Evolutionary conservation across 148 eudicot species (phyloP).

Genomic region (Rhododendron molle): DNA sequence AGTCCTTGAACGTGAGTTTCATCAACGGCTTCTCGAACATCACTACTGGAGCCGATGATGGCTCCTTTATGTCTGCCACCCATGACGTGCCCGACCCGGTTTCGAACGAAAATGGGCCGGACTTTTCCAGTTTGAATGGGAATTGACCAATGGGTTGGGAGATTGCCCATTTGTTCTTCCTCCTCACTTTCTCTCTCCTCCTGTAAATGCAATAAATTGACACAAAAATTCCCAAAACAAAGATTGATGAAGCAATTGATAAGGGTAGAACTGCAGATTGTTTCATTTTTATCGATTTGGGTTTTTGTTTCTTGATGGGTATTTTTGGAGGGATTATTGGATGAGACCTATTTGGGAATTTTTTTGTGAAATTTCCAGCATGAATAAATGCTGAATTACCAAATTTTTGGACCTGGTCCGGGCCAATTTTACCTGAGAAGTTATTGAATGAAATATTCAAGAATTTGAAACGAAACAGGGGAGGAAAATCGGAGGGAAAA

Average conservation of each 20-base stretch:
- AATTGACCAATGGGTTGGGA: slow-evolving; percentile 57
- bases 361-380: slow-evolving; percentile 43
- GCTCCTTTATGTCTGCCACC: slow-evolving; percentile 69
- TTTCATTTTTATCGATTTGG: slow-evolving; percentile 35
- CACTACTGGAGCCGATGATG: slow-evolving; percentile 62
- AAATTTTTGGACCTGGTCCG: slow-evolving; percentile 27
- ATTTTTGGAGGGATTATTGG: slow-evolving; percentile 20
- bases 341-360: slow-evolving; percentile 15
- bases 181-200: slow-evolving; percentile 27
- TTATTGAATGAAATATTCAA: slow-evolving; percentile 76
- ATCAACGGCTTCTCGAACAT: slow-evolving; percentile 98
- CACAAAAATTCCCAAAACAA: slow-evolving; percentile 16
- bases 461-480: slow-evolving; percentile 36
- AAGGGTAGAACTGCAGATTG: slow-evolving; percentile 20
- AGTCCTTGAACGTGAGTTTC: slow-evolving; percentile 80
- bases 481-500: slow-evolving; percentile 68
- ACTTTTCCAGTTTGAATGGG: slow-evolving; percentile 56
- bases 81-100: slow-evolving; percentile 82
- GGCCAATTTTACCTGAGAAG: slow-evolving; percentile 38
- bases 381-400: slow-evolving; percentile 55
- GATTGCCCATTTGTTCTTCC: slow-evolving; percentile 64
- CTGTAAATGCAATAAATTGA: slow-evolving; percentile 22
- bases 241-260: slow-evolving; percentile 34
- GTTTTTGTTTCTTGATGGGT: slow-evolving; percentile 17
- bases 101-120: slow-evolving; percentile 87